Conservation (phyloP, 2,329 filamentous ascomycete genomes). For the Neofusicoccum parvum region DNA sequence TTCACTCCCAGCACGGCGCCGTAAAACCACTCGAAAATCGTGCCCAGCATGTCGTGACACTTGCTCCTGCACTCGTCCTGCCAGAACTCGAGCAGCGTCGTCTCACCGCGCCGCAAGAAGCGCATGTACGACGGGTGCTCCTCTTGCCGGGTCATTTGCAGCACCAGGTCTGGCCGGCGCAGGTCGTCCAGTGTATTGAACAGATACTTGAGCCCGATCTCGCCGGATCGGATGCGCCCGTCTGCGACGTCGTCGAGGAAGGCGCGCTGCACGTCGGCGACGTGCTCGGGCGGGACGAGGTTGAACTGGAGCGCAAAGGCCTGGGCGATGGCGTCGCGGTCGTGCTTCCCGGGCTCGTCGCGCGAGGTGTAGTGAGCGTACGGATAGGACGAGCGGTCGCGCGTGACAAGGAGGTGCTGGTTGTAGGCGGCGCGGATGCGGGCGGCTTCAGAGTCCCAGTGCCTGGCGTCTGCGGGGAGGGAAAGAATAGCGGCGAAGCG, state of each 20-base stretch:
- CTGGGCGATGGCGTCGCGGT: conserved; percentile 45
- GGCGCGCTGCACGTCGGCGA: conserved; percentile 31
- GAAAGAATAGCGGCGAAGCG: not conserved
- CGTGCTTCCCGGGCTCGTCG: conserved; percentile 35
- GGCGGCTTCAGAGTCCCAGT: not conserved
- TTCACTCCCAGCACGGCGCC: conserved; percentile 44
- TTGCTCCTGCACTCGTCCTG: conserved; percentile 48
- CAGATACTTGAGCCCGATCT: conserved; percentile 47
- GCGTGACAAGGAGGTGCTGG: not conserved
- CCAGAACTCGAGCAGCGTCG: conserved; percentile 49
- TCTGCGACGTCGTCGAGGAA: conserved; percentile 33
- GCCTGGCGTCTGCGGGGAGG: not conserved
- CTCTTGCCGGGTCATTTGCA: conserved; percentile 50
- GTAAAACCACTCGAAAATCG: conserved; percentile 54
- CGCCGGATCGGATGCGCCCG: conserved; percentile 42
- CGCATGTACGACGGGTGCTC: conserved; percentile 54
- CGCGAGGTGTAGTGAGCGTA: conserved; percentile 45
- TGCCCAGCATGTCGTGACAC: conserved; percentile 53
- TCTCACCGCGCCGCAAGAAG: conserved; percentile 49
- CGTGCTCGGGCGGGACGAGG: conserved; percentile 32
- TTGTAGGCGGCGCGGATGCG: not conserved
- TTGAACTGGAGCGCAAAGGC: conserved; percentile 41
- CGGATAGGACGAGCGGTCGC: conserved; percentile 26
- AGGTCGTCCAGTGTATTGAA: conserved; percentile 47
- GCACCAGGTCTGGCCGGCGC: conserved; percentile 44